These are phyloP conservation scores for Cladophialophora psammophila DNA, from an alignment of 2,329 filamentous ascomycete genomes.

Conservation along the genomic window DNA sequence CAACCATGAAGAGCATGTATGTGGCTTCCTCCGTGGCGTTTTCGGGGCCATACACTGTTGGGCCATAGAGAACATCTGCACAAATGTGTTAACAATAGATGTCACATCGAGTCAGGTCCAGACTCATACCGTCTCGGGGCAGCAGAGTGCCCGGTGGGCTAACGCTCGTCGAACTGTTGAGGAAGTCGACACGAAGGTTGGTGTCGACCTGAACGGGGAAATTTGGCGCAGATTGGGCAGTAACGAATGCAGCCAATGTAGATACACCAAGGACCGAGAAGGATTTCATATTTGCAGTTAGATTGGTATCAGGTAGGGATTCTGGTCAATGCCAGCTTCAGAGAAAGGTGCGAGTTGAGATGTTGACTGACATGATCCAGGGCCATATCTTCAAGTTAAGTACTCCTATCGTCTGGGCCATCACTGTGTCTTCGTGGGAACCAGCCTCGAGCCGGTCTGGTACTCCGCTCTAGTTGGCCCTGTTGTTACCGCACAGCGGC, in stretches of 20 bases:
- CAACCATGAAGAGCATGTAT: conserved; percentile 37
- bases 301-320: not conserved
- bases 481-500: too few species aligned
- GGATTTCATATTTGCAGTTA: conserved; percentile 1
- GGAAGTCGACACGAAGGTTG: conserved; percentile 28
- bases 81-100: not conserved
- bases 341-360: not conserved
- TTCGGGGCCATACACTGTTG: conserved; percentile 36
- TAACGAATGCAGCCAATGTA: conserved; percentile 8
- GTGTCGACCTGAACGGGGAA: conserved; percentile 30
- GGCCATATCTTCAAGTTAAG: not conserved
- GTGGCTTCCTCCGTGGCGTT: conserved; percentile 32
- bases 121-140: conserved; percentile 27
- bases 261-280: conserved; percentile 1
- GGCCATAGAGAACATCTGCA: conserved; percentile 28
- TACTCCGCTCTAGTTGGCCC: not conserved
- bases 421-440: not conserved
- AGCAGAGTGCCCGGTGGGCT: conserved; percentile 24
- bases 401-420: not conserved
- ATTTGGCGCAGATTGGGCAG: conserved; percentile 25
- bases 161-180: conserved; percentile 23
- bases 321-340: too few species aligned
- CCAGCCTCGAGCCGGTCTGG: not conserved
- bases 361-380: not conserved
- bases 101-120: not conserved